These are phyloP conservation scores for Entonaema liquescens DNA, from an alignment of 495 filamentous ascomycete genomes.

Conservation along the genomic window DNA sequence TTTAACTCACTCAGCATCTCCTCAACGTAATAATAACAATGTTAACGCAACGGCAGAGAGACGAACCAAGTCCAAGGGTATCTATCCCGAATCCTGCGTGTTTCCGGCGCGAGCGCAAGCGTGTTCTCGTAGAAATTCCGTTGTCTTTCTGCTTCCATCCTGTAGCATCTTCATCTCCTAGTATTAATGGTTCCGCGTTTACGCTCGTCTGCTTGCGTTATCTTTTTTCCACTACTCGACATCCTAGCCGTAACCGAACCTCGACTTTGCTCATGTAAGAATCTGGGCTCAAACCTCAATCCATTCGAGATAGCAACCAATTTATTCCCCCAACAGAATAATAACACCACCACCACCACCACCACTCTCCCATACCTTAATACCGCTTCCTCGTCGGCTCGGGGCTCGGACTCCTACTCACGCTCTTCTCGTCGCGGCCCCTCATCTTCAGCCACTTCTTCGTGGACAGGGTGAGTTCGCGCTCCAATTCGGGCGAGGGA, in stretches of 20 bases:
- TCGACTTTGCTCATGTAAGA: no score
- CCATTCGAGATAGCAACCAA: no score
- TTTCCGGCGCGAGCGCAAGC: not conserved
- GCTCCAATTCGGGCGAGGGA: slow-evolving; percentile 83
- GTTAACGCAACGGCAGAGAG: not conserved
- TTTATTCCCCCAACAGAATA: no score
- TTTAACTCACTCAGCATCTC: not conserved
- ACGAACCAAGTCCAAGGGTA: not conserved
- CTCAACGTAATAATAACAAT: not conserved
- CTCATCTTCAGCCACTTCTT: slow-evolving; percentile 96
- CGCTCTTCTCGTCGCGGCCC: slow-evolving; percentile 85
- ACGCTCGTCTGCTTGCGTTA: not conserved
- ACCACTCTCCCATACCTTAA: slow-evolving; percentile 43
- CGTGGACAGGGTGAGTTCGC: slow-evolving; percentile 84
- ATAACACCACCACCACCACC: not conserved
- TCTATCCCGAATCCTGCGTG: slow-evolving; percentile 1
- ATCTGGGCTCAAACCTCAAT: no score
- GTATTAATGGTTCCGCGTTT: not conserved
- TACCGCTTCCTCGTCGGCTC: slow-evolving; percentile 77
- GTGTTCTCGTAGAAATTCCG: not conserved
- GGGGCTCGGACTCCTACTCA: slow-evolving; percentile 75
- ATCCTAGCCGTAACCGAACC: no score
- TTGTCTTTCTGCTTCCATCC: not conserved
- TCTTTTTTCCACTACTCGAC: not conserved
- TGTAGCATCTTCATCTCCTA: not conserved